Percentiles rank a stretch among this genome's conserved stretches.
These are phyloP conservation scores for Leptomonas pyrrhocoris DNA, from an alignment of 208 protist species.

Conservation along the genomic window DNA sequence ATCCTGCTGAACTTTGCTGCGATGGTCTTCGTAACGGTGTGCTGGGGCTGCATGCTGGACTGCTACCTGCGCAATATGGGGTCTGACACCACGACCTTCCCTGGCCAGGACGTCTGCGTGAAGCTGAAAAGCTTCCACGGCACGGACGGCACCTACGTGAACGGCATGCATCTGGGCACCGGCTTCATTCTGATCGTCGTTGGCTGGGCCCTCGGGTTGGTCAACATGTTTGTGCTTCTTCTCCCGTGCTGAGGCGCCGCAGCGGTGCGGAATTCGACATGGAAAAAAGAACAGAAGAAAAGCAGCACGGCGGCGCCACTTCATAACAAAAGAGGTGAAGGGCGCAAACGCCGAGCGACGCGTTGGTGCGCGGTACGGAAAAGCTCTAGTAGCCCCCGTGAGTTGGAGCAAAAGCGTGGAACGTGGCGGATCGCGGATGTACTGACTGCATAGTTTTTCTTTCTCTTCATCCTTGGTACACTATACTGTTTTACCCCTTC, in stretches of 20 bases:
- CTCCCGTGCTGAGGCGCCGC: constrained; percentile 36
- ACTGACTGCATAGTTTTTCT: no score
- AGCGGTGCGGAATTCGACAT: no score
- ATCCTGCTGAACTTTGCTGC: constrained; percentile 29
- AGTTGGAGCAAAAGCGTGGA: no score
- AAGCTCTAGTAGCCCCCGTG: no score
- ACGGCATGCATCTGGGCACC: constrained; percentile 40
- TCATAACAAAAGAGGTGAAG: no score
- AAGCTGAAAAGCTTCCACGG: constrained; percentile 29
- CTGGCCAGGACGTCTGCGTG: constrained; percentile 19
- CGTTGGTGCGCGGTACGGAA: no score
- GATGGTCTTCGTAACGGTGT: constrained; percentile 21
- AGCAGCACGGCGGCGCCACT: no score
- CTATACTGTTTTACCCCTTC: no score
- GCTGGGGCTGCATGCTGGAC: constrained; percentile 52
- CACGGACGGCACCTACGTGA: constrained; percentile 7
- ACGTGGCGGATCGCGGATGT: no score
- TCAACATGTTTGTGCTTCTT: constrained; percentile 44
- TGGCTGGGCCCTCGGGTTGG: constrained; percentile 31
- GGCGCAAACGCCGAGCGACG: no score
- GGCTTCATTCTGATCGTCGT: constrained; percentile 49
- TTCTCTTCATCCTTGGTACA: no score
- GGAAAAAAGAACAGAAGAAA: no score
- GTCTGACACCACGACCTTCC: not conserved
- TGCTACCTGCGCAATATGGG: constrained; percentile 31